Percentiles rank a stretch among this genome's conserved stretches.
phyloP scores from a whole-genome alignment of 345 rosid species.

The Trapa bicornis region DNA sequence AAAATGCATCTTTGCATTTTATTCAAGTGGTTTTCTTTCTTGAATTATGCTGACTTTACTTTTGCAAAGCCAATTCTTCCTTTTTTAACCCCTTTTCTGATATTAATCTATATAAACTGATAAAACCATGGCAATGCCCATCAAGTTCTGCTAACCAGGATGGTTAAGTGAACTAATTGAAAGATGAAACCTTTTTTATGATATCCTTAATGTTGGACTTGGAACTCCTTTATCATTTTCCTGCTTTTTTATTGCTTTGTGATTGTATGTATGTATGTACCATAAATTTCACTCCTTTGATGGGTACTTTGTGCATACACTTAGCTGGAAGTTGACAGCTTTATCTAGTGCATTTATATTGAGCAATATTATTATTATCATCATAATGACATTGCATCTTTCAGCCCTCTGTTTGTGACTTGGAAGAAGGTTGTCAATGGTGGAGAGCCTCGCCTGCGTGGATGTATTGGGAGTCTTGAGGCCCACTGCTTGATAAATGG shows the following conservation, averaged over 20 bases:
- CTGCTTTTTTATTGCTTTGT: not conserved
- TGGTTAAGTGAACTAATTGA: not conserved
- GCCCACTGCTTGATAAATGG: slow-evolving; percentile 71
- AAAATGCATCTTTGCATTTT: not conserved
- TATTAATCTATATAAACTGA: not conserved
- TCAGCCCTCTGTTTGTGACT: slow-evolving; percentile 93
- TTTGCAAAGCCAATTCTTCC: not conserved
- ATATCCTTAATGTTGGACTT: not conserved
- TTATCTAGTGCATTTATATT: not conserved
- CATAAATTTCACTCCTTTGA: not conserved
- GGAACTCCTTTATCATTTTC: not conserved
- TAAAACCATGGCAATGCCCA: not conserved
- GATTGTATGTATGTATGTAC: not conserved
- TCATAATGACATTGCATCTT: slow-evolving; percentile 10
- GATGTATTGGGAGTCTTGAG: slow-evolving; percentile 95
- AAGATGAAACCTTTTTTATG: not conserved
- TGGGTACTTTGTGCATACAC: not conserved
- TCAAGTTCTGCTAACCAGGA: not conserved
- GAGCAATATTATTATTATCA: not conserved
- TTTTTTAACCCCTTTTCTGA: not conserved
- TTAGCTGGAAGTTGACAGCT: not conserved
- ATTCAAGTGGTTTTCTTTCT: not conserved
- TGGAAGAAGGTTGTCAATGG: slow-evolving; percentile 91
- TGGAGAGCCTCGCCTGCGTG: slow-evolving; percentile 91
- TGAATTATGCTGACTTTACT: not conserved